Percentiles rank a stretch among this genome's conserved stretches.
These are phyloP conservation scores for Pulveroboletus sp. DNA, from an alignment of 768 basidiomycete species.

Conservation along the genomic window DNA sequence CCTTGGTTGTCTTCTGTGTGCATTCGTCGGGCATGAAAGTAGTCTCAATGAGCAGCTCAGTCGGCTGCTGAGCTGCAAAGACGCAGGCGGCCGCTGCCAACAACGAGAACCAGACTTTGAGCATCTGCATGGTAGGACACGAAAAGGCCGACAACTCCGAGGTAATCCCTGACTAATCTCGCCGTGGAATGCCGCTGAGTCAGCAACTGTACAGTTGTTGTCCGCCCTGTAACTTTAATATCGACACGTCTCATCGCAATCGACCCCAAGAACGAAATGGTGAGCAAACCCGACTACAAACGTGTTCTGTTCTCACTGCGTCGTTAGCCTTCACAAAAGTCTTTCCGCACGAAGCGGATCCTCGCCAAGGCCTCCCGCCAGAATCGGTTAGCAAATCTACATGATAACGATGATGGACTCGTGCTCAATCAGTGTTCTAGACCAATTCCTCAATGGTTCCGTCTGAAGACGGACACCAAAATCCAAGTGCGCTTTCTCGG, in stretches of 20 bases:
- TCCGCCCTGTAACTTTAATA: slow-evolving; percentile 34
- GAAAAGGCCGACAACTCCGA: too few relatives aligned
- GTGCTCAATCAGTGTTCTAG: slow-evolving; percentile 36
- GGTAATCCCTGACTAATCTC: background rate
- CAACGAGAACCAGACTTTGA: slow-evolving; percentile 43
- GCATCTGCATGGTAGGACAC: slow-evolving; percentile 46
- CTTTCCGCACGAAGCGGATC: slow-evolving; percentile 94
- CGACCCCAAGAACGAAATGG: slow-evolving; percentile 45
- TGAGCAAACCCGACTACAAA: slow-evolving; percentile 26
- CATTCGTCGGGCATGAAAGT: slow-evolving; percentile 59
- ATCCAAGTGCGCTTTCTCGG: slow-evolving; percentile 58
- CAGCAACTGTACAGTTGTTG: slow-evolving; percentile 41
- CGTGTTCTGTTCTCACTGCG: background rate
- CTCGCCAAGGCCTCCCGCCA: slow-evolving; percentile 94
- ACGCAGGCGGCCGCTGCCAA: slow-evolving; percentile 47
- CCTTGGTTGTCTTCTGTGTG: slow-evolving; percentile 48
- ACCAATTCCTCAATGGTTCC: slow-evolving; percentile 99
- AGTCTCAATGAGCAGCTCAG: slow-evolving; percentile 58
- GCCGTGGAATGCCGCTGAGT: slow-evolving; percentile 24
- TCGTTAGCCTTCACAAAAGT: slow-evolving; percentile 94
- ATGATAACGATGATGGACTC: background rate
- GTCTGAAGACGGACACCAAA: slow-evolving; percentile 92
- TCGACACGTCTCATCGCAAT: slow-evolving; percentile 13
- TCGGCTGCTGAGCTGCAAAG: slow-evolving; percentile 46
- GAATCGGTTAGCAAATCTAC: slow-evolving; percentile 67